These are phyloP conservation scores for Colletotrichum lupini DNA, from an alignment of 2,329 filamentous ascomycete species.

Conservation along the genomic window DNA sequence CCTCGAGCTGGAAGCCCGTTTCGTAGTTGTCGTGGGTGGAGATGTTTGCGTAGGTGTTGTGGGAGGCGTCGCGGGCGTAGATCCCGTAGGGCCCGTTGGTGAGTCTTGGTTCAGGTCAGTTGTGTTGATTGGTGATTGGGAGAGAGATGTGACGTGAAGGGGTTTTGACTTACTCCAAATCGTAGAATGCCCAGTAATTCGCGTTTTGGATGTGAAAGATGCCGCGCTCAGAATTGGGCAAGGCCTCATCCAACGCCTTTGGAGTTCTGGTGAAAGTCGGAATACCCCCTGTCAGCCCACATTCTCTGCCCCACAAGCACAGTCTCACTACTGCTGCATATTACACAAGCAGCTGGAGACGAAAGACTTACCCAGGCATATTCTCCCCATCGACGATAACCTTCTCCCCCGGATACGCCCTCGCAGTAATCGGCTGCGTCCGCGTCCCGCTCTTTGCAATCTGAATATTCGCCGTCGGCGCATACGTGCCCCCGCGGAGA, in stretches of 20 bases:
- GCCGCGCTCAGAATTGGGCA: constrained; percentile 53
- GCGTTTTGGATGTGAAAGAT: constrained; percentile 55
- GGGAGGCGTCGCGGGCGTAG: constrained; percentile 45
- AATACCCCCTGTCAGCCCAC: neutral
- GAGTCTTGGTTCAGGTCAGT: constrained; percentile 23
- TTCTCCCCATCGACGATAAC: constrained; percentile 57
- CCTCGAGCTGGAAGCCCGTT: constrained; percentile 47
- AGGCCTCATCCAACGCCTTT: constrained; percentile 47
- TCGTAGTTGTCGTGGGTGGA: constrained; percentile 50
- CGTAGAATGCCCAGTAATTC: constrained; percentile 57
- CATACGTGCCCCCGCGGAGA: constrained; percentile 55
- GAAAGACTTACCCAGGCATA: constrained; percentile 43
- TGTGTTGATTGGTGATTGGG: neutral
- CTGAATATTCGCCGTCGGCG: constrained; percentile 54
- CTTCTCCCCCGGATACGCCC: constrained; percentile 51
- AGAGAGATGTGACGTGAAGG: too few relatives aligned
- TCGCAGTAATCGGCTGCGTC: constrained; percentile 50
- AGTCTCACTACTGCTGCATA: too few relatives aligned
- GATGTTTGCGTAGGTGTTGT: constrained; percentile 46
- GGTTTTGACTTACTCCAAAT: constrained; percentile 40
- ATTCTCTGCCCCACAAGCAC: too few relatives aligned
- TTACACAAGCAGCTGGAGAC: too few relatives aligned
- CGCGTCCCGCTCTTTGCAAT: constrained; percentile 53
- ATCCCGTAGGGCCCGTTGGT: constrained; percentile 48
- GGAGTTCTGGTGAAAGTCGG: constrained; percentile 45